Evolutionary conservation across 2,329 filamentous ascomycete species (phyloP), one percentile per base, ranked within the genome.

Genomic region (Fusarium sp.): DNA sequence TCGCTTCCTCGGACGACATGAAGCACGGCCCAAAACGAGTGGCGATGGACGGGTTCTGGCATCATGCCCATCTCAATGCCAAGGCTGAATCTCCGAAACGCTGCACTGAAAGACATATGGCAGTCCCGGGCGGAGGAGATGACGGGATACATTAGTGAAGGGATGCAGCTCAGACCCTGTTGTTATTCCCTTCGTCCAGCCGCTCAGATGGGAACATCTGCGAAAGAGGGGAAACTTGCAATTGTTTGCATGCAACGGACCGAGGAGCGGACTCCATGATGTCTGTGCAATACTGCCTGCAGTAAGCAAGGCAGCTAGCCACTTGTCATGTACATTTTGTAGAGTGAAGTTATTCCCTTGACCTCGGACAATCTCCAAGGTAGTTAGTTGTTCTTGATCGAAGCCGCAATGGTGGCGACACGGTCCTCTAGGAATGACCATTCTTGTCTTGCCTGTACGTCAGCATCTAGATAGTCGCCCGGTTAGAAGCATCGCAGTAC

Each of bases 151-250:
- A n/a, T 34, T 25, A 33, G 18, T 36, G 16, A 23, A 54, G 13
- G 34, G 51, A 38, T 27, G 18, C 38, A 38, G 34, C 53, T 16
- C 53, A 18, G 33, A 14, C 51, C 56, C 46, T 42, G 53, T 61
- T 54, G 18, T 50, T 67, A 64, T 71, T 64, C 61, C 59, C 57
- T 68, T 66, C 51, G 58, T 51, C 60, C 64, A 65, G 59, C 57
- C 53, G 67, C 40, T 27, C 64, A 61, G 61, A 65, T 55, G 53
- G 54, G 46, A 53, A 54, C 46, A 36, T 61, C 38, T 54, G 44
- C 18, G 54, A 59, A 62, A 46, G 62, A 59, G 61, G 64, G 58
- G 44, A 59, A 58, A 49, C 13, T 34, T 54, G 56, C 56, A 50
- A 44, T 38, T 60, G 53, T 55, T 53, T 61, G 44, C 59, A 59